phyloP scores from a whole-genome alignment of 2,329 filamentous ascomycete species.

The Oidium heveae region DNA sequence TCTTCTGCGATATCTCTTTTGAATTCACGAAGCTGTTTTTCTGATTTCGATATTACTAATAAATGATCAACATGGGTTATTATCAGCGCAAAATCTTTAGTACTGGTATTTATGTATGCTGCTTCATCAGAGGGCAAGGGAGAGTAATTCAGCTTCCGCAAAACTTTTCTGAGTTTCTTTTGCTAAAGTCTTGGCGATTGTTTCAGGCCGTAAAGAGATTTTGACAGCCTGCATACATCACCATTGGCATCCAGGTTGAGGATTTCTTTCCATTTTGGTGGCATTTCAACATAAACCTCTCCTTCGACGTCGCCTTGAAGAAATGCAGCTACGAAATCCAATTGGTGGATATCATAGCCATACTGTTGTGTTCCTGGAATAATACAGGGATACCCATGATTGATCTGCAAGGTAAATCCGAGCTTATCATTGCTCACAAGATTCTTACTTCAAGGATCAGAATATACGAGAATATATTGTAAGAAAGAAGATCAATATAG shows the following conservation, averaged over 20 bases:
- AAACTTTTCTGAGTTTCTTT: background rate
- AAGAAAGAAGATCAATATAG: too few species aligned
- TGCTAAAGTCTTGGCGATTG: slow-evolving; percentile 1
- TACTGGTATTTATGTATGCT: background rate
- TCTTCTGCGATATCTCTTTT: background rate
- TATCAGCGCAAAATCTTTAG: background rate
- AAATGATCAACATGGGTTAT: slow-evolving; percentile 1
- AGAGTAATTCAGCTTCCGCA: background rate
- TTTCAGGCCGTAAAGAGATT: slow-evolving; percentile 1
- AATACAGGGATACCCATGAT: too few species aligned
- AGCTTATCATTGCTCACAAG: too few species aligned
- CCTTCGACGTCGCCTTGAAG: background rate
- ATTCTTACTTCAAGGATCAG: too few species aligned
- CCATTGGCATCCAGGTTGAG: background rate
- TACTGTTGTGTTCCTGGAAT: too few species aligned
- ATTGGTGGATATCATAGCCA: background rate
- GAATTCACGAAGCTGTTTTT: background rate
- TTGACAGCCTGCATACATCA: background rate
- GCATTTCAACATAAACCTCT: background rate
- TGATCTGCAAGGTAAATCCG: too few species aligned
- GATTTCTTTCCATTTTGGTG: background rate
- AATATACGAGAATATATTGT: too few species aligned
- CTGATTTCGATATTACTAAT: background rate
- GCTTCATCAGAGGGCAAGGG: background rate
- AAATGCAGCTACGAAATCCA: background rate